Evolutionary conservation across 2,329 filamentous ascomycete species (phyloP).

Genomic region (Colletotrichum endophyticum): DNA sequence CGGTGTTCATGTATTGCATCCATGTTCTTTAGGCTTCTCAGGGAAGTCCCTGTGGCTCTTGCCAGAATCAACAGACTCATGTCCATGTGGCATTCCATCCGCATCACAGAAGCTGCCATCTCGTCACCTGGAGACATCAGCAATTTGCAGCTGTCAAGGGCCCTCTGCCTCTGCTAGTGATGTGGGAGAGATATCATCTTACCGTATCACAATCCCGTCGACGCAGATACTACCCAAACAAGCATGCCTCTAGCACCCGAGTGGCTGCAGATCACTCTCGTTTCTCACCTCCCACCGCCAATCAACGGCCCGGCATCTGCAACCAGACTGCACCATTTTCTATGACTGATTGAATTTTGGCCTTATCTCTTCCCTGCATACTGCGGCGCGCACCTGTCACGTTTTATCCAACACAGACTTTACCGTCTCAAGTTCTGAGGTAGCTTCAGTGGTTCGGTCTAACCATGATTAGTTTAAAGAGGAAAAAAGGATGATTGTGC

Average conservation of each 20-base stretch:
- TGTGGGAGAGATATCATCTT: background rate
- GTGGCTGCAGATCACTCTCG: background rate
- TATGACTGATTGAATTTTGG: constrained; percentile 22
- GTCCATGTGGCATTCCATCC: background rate
- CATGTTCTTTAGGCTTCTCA: background rate
- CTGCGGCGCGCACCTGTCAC: background rate
- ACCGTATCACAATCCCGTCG: background rate
- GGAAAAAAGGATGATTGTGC: background rate
- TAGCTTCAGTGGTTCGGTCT: background rate
- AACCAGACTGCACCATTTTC: constrained; percentile 6
- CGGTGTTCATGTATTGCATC: background rate
- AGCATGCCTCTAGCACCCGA: background rate
- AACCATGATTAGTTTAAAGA: background rate
- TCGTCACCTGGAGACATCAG: background rate
- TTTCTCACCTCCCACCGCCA: background rate
- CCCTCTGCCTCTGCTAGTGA: background rate
- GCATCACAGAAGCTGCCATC: background rate
- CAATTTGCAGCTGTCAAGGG: background rate
- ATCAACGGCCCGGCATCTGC: background rate
- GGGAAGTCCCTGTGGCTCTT: background rate
- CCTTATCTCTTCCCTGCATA: constrained; percentile 16
- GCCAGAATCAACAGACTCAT: background rate
- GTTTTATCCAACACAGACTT: background rate
- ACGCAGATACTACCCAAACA: background rate
- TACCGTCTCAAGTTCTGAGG: background rate